Evolutionary conservation across 768 basidiomycete species (phyloP), one percentile per base, ranked within the genome.

Genomic region (Phanerodontia chrysosporium): DNA sequence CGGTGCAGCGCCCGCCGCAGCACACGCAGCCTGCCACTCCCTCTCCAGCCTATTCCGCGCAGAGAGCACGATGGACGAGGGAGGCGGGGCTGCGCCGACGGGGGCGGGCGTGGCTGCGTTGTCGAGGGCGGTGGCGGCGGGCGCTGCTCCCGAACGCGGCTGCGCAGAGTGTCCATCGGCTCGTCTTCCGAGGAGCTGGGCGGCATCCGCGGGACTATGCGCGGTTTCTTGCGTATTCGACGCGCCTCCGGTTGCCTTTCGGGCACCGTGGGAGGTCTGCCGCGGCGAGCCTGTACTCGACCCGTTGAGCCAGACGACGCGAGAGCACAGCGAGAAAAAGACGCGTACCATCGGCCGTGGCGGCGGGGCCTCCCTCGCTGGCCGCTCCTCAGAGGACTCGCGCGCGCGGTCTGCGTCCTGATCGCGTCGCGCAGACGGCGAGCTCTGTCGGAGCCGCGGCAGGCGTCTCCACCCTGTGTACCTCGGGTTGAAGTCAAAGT

Each of bases 1-100:
- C 4, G 62, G 54, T 16, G 72, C 71, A 7, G 78, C 75, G 55
- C 58, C 64, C 1, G 55, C 67, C 10, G 63, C 59, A 46, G 28
- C 62, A 24, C 69, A 69, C 10, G 65, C 65, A 51, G 59, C 65
- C 29, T 65, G 65, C 78, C 78, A 78, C 21, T 57, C 45, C 1
- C 35, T 10, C 48, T 29, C 51, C 58, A 44, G 48, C 16, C 21
- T 28, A 7, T 49, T 10, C 48, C 8, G 9, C 48, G 12, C 14
- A 28, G 48, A 49, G 14, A 49, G 28, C 12, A 22, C 5, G 32
- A 42, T 35, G 22, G 28, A 21, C 57, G 5, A 27, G 46, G 28
- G 3, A 25, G 22, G 27, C 14, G 30, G 8, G 27, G 44, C n/a
- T 22, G 27, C 39, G 32, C 32, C 36, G 36, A 39, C 36, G 36